phyloP scores from a whole-genome alignment of 1,139 yeast species.

The Zhuliangozyma parablackwelliae region DNA sequence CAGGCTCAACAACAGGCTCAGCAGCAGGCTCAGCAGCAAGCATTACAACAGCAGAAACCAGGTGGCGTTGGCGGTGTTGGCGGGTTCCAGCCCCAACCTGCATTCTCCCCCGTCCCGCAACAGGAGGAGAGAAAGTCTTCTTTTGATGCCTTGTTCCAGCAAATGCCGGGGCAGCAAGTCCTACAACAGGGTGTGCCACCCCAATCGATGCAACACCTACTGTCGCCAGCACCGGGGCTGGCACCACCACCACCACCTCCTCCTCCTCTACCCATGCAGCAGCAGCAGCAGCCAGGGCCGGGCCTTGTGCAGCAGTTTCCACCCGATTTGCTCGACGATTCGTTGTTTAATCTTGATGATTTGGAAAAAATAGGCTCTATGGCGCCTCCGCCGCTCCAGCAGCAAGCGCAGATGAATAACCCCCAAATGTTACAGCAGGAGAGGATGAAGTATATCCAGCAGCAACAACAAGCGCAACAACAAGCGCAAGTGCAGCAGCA shows the following conservation, averaged over 20 bases:
- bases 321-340: no score
- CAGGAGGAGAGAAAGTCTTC: constrained; percentile 1
- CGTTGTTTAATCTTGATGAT: no score
- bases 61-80: background rate
- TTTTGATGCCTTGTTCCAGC: constrained; percentile 7
- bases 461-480: constrained; percentile 9
- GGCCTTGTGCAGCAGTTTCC: background rate
- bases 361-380: background rate
- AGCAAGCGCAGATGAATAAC: constrained; percentile 12
- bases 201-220: constrained; percentile 9
- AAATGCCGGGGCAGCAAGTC: constrained; percentile 9
- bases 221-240: constrained; percentile 8
- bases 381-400: constrained; percentile 10
- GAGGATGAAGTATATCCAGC: constrained; percentile 9
- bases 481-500: constrained; percentile 2
- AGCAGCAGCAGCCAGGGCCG: constrained; percentile 8
- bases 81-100: background rate
- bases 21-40: constrained; percentile 1
- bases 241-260: no score
- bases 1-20: constrained; percentile 11
- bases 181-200: constrained; percentile 11
- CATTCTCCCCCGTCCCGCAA: background rate
- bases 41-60: background rate
- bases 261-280: no score
- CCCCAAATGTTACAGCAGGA: constrained; percentile 17